Evolutionary conservation across 371 early-diverging fungal genomes (phyloP), one percentile per base, ranked within the genome.

Genomic region (Enterospora canceri): DNA sequence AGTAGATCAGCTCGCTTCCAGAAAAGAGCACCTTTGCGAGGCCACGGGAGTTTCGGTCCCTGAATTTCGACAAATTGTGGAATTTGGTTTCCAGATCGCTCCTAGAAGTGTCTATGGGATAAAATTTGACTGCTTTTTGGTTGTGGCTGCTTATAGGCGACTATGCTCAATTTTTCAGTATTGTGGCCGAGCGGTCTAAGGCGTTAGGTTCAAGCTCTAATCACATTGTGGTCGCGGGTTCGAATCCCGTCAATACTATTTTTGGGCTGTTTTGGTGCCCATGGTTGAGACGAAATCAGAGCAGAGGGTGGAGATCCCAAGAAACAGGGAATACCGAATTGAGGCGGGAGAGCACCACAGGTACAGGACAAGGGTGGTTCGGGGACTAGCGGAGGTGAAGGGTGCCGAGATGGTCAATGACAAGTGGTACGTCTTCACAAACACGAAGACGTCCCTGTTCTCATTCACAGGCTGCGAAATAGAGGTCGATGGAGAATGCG

Each of bases 121-220:
- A n/a, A n/a, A n/a, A n/a, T n/a, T n/a, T n/a, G n/a, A n/a, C n/a
- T n/a, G n/a, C n/a, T n/a, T n/a, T n/a, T n/a, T n/a, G n/a, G n/a
- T n/a, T n/a, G n/a, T n/a, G n/a, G n/a, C n/a, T n/a, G n/a, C n/a
- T n/a, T n/a, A n/a, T n/a, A n/a, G n/a, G n/a, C n/a, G n/a, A n/a
- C n/a, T n/a, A n/a, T n/a, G 8, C n/a, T 12, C 40, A 40, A 40
- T 12, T 12, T 40, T 12, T 40, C n/a, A 69, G 68, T 64, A 78
- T 76, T 72, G 65, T 79, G 80, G 80, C 77, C 80, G 80, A 79
- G 80, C 55, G 80, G 80, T 77, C 79, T 74, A 79, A 79, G 80
- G 77, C 80, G 80, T 57, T 65, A 61, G 77, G 76, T 75, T 79
- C 78, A 79, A 79, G 78, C 75, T 78, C 76, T 58, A 65, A 57